Base-by-base conservation (phyloP, 2,329 filamentous ascomycete genomes). In the Helicocarpus griseus region DNA sequence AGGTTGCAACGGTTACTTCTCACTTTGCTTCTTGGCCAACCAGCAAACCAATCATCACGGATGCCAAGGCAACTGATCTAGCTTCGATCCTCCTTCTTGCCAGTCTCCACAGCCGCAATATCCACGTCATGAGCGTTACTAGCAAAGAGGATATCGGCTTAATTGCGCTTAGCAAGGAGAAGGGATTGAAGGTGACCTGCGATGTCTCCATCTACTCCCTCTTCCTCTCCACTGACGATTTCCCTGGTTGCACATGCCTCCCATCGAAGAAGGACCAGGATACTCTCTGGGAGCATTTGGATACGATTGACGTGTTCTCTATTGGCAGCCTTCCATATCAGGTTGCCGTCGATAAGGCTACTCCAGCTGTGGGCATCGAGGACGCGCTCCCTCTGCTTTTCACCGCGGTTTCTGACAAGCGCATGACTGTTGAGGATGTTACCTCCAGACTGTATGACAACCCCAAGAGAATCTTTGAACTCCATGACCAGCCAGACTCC, bases 91-190 rank as follows among this genome's bases (percentile, higher is more conserved):
- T 90, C 44, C 74, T 90, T 45, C 76, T 90, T 56, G 86, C 86
- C 33, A 89, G 85, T 63, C 79, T 90, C 38, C 86, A 90, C 70
- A 86, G 74, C 70, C 78, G 86, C 57, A 86, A 85, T 62, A 83
- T 90, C 55, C 86, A 90, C 63, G 85, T 90, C 58, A 87, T 85
- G 49, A 87, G 83, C 48, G 84, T 90, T 35, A 88, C 84, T n/a
- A 85, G 82, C 55, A 87, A 84, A 72, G 86, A 89, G 57, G 86
- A 90, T 60, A 89, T 90, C 61, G 79, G 76, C 56, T 73, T 90
- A 48, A 88, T 90, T 61, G 81, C 85, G 6, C 77, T 90, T 28
- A 83, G 84, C 72, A 90, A 90, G 71, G 77, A 82, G 63, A 90
- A 89, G 73, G 86, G 86, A n/a, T 73, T 90, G 53, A 84, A 84